Conservation (phyloP, 2,329 filamentous ascomycete species). For the Zasmidium cellare region DNA sequence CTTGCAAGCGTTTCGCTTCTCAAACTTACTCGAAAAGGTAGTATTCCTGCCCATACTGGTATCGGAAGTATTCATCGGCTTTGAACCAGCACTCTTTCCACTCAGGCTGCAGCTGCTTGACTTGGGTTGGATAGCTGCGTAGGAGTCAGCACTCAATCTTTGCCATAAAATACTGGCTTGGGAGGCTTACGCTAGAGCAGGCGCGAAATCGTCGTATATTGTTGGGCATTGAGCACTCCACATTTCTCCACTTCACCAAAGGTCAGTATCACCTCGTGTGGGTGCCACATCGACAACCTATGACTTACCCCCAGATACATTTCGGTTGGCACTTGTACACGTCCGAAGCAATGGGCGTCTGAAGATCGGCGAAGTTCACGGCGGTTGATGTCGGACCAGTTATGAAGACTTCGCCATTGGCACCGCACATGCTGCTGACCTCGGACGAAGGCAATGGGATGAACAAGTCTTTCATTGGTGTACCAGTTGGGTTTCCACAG, state of each 20-base stretch:
- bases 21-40: constrained; percentile 6
- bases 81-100: constrained; percentile 9
- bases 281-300: too few relatives aligned
- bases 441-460: constrained; percentile 6
- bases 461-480: constrained; percentile 9
- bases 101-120: constrained; percentile 6
- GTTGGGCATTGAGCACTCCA: constrained; percentile 1
- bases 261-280: too few relatives aligned
- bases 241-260: background rate
- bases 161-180: background rate
- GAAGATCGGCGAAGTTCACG: constrained; percentile 9
- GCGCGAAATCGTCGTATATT: constrained; percentile 10
- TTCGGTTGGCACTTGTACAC: constrained; percentile 7
- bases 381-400: background rate
- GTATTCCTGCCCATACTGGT: background rate
- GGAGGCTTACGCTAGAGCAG: background rate
- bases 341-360: constrained; percentile 3
- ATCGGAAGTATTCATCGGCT: background rate
- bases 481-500: constrained; percentile 11
- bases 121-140: background rate
- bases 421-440: constrained; percentile 9
- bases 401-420: background rate
- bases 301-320: constrained; percentile 5
- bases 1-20: too few relatives aligned
- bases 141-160: background rate